These are phyloP conservation scores for Epicoccum sorghinum DNA, from an alignment of 2,329 filamentous ascomycete species.

Conservation along the genomic window DNA sequence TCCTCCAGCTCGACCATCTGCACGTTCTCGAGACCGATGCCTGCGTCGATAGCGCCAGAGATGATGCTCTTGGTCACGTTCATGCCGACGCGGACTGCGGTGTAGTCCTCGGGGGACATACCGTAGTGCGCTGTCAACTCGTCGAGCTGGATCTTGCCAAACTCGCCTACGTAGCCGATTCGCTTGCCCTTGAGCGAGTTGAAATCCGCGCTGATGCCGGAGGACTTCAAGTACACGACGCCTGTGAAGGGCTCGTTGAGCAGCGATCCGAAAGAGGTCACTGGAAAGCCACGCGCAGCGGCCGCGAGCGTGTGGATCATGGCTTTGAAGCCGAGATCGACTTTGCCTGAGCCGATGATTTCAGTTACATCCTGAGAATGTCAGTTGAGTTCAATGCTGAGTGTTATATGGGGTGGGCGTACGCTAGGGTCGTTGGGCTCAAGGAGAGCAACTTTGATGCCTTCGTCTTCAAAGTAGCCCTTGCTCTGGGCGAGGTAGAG, in stretches of 20 bases:
- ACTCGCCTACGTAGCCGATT: slow-evolving; percentile 81
- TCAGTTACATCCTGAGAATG: slow-evolving; percentile 71
- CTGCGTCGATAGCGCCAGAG: slow-evolving; percentile 73
- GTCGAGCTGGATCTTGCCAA: slow-evolving; percentile 83
- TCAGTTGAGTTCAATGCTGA: slow-evolving; percentile 8
- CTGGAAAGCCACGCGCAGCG: slow-evolving; percentile 76
- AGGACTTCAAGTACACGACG: slow-evolving; percentile 76
- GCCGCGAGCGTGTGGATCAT: slow-evolving; percentile 84
- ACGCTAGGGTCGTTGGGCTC: slow-evolving; percentile 80
- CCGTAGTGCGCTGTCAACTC: slow-evolving; percentile 80
- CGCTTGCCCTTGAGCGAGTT: slow-evolving; percentile 75
- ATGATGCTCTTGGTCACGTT: slow-evolving; percentile 80
- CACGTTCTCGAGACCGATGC: slow-evolving; percentile 79
- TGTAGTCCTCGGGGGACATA: slow-evolving; percentile 75
- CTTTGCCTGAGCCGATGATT: slow-evolving; percentile 77
- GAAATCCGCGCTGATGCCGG: slow-evolving; percentile 77
- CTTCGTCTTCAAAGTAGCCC: slow-evolving; percentile 76
- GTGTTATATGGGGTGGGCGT: slow-evolving; percentile 11
- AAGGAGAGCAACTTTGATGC: slow-evolving; percentile 76
- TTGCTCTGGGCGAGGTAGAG: slow-evolving; percentile 78
- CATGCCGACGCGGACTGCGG: slow-evolving; percentile 79
- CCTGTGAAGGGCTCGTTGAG: slow-evolving; percentile 83
- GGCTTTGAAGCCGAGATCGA: slow-evolving; percentile 80
- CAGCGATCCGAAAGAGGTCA: slow-evolving; percentile 74
- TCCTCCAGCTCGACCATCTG: slow-evolving; percentile 84